These are phyloP conservation scores for Neoboletus magnificus DNA, from an alignment of 768 basidiomycete genomes.

Conservation along the genomic window DNA sequence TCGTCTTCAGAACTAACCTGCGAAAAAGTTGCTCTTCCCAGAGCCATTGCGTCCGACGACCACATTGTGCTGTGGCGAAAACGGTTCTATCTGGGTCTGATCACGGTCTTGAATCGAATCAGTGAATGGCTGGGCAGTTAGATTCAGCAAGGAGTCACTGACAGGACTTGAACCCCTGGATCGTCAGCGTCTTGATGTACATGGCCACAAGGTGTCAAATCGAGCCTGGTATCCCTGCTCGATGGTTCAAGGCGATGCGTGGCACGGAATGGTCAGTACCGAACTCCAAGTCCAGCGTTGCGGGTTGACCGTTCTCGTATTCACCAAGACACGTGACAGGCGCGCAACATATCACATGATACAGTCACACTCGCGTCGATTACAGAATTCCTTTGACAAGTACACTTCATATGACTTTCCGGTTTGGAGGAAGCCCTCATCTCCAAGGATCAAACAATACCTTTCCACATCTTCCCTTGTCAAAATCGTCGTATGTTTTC, in stretches of 20 bases:
- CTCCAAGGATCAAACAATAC: slow-evolving; percentile 76
- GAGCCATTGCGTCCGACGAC: slow-evolving; percentile 97
- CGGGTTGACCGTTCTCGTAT: neutral
- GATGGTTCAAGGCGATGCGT: neutral
- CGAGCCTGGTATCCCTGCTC: neutral
- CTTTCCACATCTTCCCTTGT: slow-evolving; percentile 72
- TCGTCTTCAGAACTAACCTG: slow-evolving; percentile 49
- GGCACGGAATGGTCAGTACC: neutral
- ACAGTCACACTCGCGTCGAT: slow-evolving; percentile 16
- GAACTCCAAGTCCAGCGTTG: neutral
- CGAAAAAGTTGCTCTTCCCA: slow-evolving; percentile 99
- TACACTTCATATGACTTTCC: too few species aligned
- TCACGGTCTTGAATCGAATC: slow-evolving; percentile 58
- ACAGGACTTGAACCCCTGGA: slow-evolving; percentile 99
- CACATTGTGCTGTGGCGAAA: slow-evolving; percentile 91
- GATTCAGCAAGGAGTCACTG: slow-evolving; percentile 21
- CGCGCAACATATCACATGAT: slow-evolving; percentile 25
- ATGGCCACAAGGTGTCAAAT: slow-evolving; percentile 32
- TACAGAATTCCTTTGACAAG: too few species aligned
- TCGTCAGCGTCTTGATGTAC: slow-evolving; percentile 87
- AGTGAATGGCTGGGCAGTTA: neutral
- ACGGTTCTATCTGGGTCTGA: slow-evolving; percentile 91
- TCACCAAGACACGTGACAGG: slow-evolving; percentile 4
- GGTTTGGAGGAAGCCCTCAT: slow-evolving; percentile 11
- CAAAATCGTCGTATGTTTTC: slow-evolving; percentile 62